Evolutionary conservation across 2,329 filamentous ascomycete genomes (phyloP).

Genomic region (Fusarium sp.): DNA sequence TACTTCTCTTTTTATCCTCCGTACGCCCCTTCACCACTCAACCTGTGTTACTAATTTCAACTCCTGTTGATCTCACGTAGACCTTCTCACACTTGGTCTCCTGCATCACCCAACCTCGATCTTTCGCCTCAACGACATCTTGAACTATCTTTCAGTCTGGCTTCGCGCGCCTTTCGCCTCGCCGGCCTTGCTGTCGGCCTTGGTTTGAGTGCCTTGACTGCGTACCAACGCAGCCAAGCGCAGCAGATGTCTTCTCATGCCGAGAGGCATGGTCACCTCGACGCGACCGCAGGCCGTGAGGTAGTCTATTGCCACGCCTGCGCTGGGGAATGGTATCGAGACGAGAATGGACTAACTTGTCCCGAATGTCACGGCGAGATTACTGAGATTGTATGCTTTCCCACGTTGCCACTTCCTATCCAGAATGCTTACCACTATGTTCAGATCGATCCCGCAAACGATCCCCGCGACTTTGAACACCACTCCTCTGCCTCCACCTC

Average conservation of each 20-base stretch:
- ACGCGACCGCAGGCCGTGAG: slow-evolving; percentile 64
- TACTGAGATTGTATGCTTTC: slow-evolving; percentile 79
- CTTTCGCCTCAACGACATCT: slow-evolving; percentile 1
- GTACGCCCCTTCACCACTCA: neutral
- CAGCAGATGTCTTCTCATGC: slow-evolving; percentile 49
- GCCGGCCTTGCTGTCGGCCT: slow-evolving; percentile 66
- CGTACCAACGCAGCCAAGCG: slow-evolving; percentile 58
- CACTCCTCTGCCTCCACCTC: slow-evolving; percentile 42
- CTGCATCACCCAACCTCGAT: neutral
- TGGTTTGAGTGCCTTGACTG: slow-evolving; percentile 64
- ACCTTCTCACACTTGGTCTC: neutral
- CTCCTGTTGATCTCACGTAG: neutral
- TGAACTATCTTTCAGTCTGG: slow-evolving; percentile 55
- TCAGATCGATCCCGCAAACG: slow-evolving; percentile 64
- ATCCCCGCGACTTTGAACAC: slow-evolving; percentile 61
- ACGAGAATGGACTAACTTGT: slow-evolving; percentile 74
- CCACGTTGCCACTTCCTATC: neutral
- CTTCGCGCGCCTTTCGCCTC: slow-evolving; percentile 63
- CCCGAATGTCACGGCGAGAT: slow-evolving; percentile 81
- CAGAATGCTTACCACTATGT: slow-evolving; percentile 23
- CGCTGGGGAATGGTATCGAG: slow-evolving; percentile 79
- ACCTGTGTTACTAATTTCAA: neutral
- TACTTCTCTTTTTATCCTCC: neutral
- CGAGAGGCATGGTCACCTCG: slow-evolving; percentile 52
- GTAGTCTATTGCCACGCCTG: slow-evolving; percentile 89